Base-by-base conservation (phyloP, 2,329 filamentous ascomycete genomes). In the Akanthomyces uredinophilus region DNA sequence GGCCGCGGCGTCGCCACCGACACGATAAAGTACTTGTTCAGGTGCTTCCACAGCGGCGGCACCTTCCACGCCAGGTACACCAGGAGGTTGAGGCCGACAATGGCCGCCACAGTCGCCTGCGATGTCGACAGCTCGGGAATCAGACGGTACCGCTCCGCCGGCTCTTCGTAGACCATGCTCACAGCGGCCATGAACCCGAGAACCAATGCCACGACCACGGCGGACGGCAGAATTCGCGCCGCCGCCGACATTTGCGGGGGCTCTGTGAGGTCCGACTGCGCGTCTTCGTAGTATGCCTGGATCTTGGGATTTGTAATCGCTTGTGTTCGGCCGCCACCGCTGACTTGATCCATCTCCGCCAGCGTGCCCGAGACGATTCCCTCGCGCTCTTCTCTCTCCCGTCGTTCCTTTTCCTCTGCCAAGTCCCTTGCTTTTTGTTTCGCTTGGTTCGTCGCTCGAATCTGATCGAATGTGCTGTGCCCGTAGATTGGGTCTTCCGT, bases 21-120 rank as follows among this genome's bases (percentile, higher is more conserved):
- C 41, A 87, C 72, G 46, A 89, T 77, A 74, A 91, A 86, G 76
- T 88, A 88, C 65, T 79, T 83, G 74, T 91, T 93, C 66, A 92
- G 74, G 18, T 85, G 57, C 14, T 76, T 74, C 87, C 88, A 94
- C 35, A 86, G 68, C 1, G 85, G 84, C 52, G 89, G 88, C 13
- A 86, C 66, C 66, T 81, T 82, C 87, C 89, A 92, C 32, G 80
- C 74, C 27, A 80, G 62, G 66, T 81, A 87, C 13, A 88, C 76
- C 44, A 79, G 65, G 7, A 81, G 62, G 71, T 92, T 92, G 54
- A 81, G 63, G n/a, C 74, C 78, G 50, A 91, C 79, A 47, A 94
- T 73, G 7, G 78, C 76, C 39, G 79, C 76, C n/a, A 91, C 77
- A 3, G 90, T 91, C 14, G 86, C 85, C 3, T 83, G 79, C 16